These are phyloP conservation scores for Heliosperma pusillum DNA, from an alignment of 148 eudicot species.

Conservation along the genomic window DNA sequence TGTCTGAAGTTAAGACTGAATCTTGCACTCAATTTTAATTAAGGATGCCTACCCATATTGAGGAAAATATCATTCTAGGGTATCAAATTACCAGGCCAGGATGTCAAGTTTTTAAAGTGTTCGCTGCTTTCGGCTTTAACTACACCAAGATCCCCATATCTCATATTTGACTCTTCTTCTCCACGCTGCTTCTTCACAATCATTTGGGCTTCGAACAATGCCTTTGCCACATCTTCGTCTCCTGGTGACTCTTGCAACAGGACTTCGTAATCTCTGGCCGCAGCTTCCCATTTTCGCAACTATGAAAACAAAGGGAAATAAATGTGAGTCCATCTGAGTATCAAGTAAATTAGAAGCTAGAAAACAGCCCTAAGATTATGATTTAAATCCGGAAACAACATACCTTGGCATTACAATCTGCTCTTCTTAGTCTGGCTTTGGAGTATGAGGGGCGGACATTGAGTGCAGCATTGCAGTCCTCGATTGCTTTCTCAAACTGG, in stretches of 20 bases:
- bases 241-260: constrained; percentile 59
- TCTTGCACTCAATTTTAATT: neutral
- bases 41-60: no score
- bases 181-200: constrained; percentile 43
- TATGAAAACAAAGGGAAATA: constrained; percentile 18
- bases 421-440: constrained; percentile 84
- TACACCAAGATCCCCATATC: constrained; percentile 31
- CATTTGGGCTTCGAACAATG: constrained; percentile 53
- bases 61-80: neutral
- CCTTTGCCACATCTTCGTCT: constrained; percentile 50
- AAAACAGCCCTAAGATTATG: neutral
- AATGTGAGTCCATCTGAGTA: neutral
- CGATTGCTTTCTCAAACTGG: constrained; percentile 60
- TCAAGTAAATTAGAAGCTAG: neutral
- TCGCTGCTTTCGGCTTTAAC: constrained; percentile 38
- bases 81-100: constrained; percentile 37
- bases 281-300: constrained; percentile 75
- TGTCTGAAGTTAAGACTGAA: no score
- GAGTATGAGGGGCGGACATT: constrained; percentile 60
- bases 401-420: constrained; percentile 81
- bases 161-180: constrained; percentile 29
- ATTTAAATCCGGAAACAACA: neutral
- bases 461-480: constrained; percentile 79
- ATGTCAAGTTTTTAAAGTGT: constrained; percentile 37
- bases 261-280: constrained; percentile 67